Conservation (phyloP, 1,284 basidiomycete species). For the Megacollybia platyphylla region DNA sequence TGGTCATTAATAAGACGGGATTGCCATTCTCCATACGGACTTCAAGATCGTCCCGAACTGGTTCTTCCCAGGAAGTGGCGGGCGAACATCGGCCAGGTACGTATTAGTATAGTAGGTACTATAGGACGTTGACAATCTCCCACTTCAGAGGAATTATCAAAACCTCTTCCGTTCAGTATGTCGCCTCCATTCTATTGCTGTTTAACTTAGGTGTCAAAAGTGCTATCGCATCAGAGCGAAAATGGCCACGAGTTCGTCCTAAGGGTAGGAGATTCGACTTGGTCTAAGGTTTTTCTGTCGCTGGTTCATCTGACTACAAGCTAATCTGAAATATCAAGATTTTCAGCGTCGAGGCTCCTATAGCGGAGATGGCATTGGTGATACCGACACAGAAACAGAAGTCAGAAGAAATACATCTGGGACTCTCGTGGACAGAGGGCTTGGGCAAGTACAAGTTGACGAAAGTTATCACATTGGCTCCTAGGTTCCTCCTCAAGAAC, state of each 20-base stretch:
- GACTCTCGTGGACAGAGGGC: constrained; percentile 89
- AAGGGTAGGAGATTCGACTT: constrained; percentile 76
- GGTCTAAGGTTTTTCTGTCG: constrained; percentile 66
- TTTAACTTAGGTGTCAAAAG: constrained; percentile 34
- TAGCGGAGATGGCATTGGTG: constrained; percentile 80
- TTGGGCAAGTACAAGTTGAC: constrained; percentile 93
- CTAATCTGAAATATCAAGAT: constrained; percentile 26
- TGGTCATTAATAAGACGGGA: constrained; percentile 91
- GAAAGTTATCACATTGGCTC: constrained; percentile 88
- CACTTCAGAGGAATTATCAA: constrained; percentile 38
- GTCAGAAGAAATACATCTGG: constrained; percentile 76
- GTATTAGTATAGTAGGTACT: constrained; percentile 6
- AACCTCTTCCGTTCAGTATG: constrained; percentile 69
- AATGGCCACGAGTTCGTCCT: constrained; percentile 81
- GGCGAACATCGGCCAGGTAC: constrained; percentile 58
- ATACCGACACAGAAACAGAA: constrained; percentile 58
- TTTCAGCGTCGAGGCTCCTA: constrained; percentile 84
- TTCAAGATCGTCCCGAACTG: constrained; percentile 56
- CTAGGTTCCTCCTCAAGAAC: constrained; percentile 89
- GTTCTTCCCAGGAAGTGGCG: constrained; percentile 72
- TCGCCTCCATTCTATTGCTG: constrained; percentile 7
- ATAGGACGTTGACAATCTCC: constrained; percentile 6
- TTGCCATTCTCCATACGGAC: constrained; percentile 75
- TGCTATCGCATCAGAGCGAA: constrained; percentile 81
- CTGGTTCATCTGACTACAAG: not conserved